phyloP scores from a whole-genome alignment of 306 rosid genomes.

The Pyrus pyrifolia region DNA sequence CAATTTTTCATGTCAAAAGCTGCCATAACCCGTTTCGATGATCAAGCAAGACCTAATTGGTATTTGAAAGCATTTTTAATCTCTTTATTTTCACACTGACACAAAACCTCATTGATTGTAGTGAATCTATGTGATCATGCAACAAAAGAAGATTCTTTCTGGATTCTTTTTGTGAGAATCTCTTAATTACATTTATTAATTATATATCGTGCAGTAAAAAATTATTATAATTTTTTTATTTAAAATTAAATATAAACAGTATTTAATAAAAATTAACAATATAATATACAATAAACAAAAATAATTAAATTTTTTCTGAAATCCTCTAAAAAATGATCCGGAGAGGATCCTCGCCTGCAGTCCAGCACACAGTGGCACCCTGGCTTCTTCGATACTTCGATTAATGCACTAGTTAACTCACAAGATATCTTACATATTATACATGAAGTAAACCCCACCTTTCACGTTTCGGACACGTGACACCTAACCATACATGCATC shows the following conservation, averaged over 20 bases:
- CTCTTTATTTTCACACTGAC: too few relatives aligned
- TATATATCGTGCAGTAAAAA: accelerated
- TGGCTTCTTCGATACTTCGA: neutral
- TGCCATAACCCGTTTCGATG: too few relatives aligned
- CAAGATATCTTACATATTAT: neutral
- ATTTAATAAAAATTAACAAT: accelerated
- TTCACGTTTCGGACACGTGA: constrained; percentile 63
- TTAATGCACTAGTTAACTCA: neutral
- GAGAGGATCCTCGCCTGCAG: too few relatives aligned
- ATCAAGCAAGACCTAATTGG: too few relatives aligned
- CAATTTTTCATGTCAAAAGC: too few relatives aligned
- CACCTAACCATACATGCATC: neutral
- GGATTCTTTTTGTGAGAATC: too few relatives aligned
- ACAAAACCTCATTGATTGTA: neutral
- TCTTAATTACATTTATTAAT: accelerated
- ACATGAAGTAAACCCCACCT: constrained; percentile 23
- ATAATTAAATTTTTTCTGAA: accelerated
- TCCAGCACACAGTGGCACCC: neutral
- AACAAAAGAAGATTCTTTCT: accelerated
- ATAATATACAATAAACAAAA: too few relatives aligned
- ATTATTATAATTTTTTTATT: too few relatives aligned
- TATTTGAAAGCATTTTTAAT: too few relatives aligned
- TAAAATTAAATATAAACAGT: too few relatives aligned
- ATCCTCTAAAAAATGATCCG: too few relatives aligned
- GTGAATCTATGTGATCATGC: neutral